These are phyloP conservation scores for Coriolopsis trogii DNA, from an alignment of 1,284 basidiomycete genomes.

Conservation along the genomic window DNA sequence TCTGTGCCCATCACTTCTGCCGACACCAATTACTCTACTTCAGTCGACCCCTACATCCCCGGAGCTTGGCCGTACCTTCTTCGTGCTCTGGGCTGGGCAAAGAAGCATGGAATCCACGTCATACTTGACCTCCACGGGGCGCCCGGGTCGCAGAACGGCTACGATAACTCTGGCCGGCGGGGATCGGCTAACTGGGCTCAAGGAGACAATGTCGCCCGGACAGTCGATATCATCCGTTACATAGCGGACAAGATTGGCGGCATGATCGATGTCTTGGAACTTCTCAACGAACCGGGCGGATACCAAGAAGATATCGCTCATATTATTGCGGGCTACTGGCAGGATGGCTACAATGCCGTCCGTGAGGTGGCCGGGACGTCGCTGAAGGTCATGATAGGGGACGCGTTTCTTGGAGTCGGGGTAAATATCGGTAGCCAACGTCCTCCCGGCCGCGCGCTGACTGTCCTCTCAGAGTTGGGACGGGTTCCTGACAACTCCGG, in stretches of 20 bases:
- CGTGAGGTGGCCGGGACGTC: constrained; percentile 46
- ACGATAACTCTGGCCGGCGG: constrained; percentile 85
- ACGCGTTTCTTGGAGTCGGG: constrained; percentile 68
- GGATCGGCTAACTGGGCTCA: constrained; percentile 68
- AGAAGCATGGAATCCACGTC: constrained; percentile 55
- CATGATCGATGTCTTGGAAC: constrained; percentile 61
- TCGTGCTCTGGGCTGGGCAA: constrained; percentile 67
- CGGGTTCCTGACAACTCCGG: constrained; percentile 58
- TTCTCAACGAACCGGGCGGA: constrained; percentile 67
- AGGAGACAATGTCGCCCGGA: constrained; percentile 59
- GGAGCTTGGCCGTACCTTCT: constrained; percentile 74
- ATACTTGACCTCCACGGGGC: constrained; percentile 76
- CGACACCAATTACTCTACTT: constrained; percentile 52
- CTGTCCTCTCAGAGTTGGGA: constrained; percentile 53
- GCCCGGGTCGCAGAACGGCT: constrained; percentile 74
- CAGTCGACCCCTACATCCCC: constrained; percentile 57
- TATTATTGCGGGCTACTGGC: constrained; percentile 53
- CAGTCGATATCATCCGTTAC: constrained; percentile 63
- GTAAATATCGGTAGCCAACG: constrained; percentile 32
- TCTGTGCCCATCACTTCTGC: constrained; percentile 63
- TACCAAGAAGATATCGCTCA: constrained; percentile 48
- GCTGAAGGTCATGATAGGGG: constrained; percentile 70
- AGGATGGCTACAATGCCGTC: constrained; percentile 58
- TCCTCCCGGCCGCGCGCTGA: background rate
- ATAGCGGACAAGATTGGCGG: constrained; percentile 59